A percentile compares a stretch with the other conserved stretches of the same genome.
Evolutionary conservation across 2,329 filamentous ascomycete genomes (phyloP).

Genomic region (Colletotrichum lentis): DNA sequence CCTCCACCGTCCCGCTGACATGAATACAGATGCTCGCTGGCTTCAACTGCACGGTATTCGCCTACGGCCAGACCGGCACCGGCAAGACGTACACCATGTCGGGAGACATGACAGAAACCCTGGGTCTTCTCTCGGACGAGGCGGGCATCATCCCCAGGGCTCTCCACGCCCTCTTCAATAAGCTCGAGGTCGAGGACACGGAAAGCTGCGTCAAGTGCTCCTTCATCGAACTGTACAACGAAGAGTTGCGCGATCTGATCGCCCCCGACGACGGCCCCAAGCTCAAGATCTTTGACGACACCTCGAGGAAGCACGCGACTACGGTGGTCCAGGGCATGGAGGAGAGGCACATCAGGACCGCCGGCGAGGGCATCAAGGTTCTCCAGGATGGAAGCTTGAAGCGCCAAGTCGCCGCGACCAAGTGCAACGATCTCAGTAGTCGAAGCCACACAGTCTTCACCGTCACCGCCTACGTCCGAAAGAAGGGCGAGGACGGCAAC

Average conservation of each 20-base stretch:
- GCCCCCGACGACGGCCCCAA: constrained; percentile 83
- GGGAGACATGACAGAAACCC: constrained; percentile 89
- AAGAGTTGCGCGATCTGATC: constrained; percentile 91
- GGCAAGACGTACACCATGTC: constrained; percentile 99
- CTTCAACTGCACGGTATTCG: constrained; percentile 98
- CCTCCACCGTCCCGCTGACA: constrained; percentile 21
- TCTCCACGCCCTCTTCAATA: constrained; percentile 84
- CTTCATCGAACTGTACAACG: constrained; percentile 98
- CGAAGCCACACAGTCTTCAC: constrained; percentile 98
- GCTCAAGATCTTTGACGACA: constrained; percentile 95
- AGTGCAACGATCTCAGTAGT: constrained; percentile 97
- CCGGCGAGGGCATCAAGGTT: constrained; percentile 85
- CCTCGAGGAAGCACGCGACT: constrained; percentile 79
- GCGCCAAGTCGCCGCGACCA: constrained; percentile 98
- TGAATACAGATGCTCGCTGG: constrained; percentile 81
- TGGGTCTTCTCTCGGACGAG: constrained; percentile 86
- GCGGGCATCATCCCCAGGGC: constrained; percentile 96
- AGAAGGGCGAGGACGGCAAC: constrained; percentile 79
- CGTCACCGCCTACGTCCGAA: constrained; percentile 89
- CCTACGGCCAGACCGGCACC: constrained; percentile 96
- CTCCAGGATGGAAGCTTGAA: constrained; percentile 90
- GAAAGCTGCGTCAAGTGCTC: constrained; percentile 96
- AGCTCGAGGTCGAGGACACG: constrained; percentile 77
- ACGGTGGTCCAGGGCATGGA: constrained; percentile 98
- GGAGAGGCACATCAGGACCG: constrained; percentile 88